A percentile compares a stretch with the other conserved stretches of the same genome.
phyloP scores from a whole-genome alignment of 352 stramenopile genomes.

The Phytophthora sojae region DNA sequence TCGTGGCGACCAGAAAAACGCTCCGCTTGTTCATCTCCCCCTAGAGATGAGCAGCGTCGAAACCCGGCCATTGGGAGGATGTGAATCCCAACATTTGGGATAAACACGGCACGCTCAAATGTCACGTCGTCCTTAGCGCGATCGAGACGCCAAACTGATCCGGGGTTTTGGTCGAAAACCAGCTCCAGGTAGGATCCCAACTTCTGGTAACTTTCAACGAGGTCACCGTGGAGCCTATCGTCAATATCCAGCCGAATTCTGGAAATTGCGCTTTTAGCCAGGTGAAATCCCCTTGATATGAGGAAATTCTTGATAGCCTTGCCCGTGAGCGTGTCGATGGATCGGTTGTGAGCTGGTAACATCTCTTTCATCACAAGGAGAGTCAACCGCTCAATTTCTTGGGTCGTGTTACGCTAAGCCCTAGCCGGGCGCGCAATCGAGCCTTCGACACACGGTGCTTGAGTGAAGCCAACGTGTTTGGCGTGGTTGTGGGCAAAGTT shows the following conservation, averaged over 20 bases:
- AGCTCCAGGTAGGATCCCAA: neutral
- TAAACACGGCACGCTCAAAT: neutral
- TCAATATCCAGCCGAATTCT: neutral
- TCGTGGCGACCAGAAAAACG: constrained; percentile 26
- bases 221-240: neutral
- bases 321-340: neutral
- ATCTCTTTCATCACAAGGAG: neutral
- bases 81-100: neutral
- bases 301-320: constrained; percentile 2
- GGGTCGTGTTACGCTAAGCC: constrained; percentile 1
- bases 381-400: neutral
- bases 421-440: neutral
- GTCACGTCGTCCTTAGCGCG: neutral
- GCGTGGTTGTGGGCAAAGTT: constrained; percentile 16
- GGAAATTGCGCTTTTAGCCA: neutral
- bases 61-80: neutral
- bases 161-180: neutral
- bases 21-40: constrained; percentile 23
- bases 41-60: neutral
- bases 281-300: neutral
- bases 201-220: neutral
- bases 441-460: neutral
- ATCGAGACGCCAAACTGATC: neutral
- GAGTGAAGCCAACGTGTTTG: constrained; percentile 3
- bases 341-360: neutral